phyloP scores from a whole-genome alignment of 2,329 filamentous ascomycete genomes.

The Huntiella omanensis region DNA sequence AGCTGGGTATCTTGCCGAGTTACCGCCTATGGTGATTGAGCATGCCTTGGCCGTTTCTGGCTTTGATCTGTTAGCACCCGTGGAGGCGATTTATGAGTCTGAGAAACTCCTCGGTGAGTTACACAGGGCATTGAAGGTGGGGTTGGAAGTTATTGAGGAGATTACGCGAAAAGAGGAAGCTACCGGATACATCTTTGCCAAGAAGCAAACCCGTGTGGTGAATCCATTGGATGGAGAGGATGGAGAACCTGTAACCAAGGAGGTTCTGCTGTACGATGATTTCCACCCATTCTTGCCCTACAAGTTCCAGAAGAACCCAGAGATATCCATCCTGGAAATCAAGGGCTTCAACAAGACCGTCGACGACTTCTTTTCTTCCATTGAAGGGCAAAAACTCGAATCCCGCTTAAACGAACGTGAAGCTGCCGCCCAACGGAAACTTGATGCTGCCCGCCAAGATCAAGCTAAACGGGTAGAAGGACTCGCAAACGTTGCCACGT shows the following conservation, averaged over 20 bases:
- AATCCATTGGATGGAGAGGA: conserved; percentile 9
- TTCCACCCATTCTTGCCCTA: conserved; percentile 81
- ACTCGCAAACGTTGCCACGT: conserved; percentile 58
- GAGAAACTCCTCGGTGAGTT: conserved; percentile 46
- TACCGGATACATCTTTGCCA: conserved; percentile 80
- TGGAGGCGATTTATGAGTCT: conserved; percentile 50
- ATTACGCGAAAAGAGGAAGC: conserved; percentile 47
- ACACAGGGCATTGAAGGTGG: conserved; percentile 48
- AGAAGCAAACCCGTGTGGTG: conserved; percentile 17
- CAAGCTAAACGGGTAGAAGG: conserved; percentile 73
- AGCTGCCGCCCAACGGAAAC: conserved; percentile 59
- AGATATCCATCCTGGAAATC: conserved; percentile 53
- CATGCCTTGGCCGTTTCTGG: conserved; percentile 54
- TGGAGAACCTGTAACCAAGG: conserved; percentile 20
- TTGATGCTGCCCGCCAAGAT: conserved; percentile 68
- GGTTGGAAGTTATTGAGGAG: conserved; percentile 47
- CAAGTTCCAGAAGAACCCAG: conserved; percentile 53
- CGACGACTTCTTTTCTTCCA: conserved; percentile 91
- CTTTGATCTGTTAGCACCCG: conserved; percentile 50
- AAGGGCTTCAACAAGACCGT: conserved; percentile 82
- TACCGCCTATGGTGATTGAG: conserved; percentile 73
- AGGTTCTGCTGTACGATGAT: conserved; percentile 63
- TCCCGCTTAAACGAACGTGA: conserved; percentile 69
- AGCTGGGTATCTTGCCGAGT: conserved; percentile 69
- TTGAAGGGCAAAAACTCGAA: conserved; percentile 84